These are phyloP conservation scores for Arachnomyces sp. DNA, from an alignment of 2,329 filamentous ascomycete genomes.

Conservation along the genomic window DNA sequence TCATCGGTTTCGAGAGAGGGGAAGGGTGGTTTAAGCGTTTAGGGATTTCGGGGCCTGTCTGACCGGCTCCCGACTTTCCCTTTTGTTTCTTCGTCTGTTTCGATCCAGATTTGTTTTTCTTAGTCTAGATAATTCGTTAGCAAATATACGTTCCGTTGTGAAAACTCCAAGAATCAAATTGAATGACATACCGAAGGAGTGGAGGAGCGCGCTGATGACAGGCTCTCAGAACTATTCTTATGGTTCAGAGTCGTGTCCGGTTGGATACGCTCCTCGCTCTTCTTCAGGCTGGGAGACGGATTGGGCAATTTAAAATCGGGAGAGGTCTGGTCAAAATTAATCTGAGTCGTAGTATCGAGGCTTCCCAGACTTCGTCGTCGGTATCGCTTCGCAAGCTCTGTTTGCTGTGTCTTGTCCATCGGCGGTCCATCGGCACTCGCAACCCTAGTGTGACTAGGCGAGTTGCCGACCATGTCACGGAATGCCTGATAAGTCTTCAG, in stretches of 20 bases:
- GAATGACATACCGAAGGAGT: constrained; percentile 55
- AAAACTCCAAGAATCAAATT: too few species aligned
- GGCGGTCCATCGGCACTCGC: constrained; percentile 65
- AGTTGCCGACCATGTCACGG: constrained; percentile 28
- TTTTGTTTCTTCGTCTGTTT: constrained; percentile 2
- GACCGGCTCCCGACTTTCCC: constrained; percentile 31
- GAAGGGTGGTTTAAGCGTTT: constrained; percentile 63
- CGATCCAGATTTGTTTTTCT: constrained; percentile 1
- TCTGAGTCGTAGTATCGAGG: constrained; percentile 41
- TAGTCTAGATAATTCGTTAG: background rate
- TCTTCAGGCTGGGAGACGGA: too few species aligned
- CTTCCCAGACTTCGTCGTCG: constrained; percentile 76
- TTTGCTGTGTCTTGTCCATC: constrained; percentile 42
- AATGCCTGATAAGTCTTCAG: constrained; percentile 22
- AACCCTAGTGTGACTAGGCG: constrained; percentile 48
- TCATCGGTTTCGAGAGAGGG: constrained; percentile 64
- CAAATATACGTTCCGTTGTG: background rate
- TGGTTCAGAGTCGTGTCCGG: constrained; percentile 35
- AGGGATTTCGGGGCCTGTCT: constrained; percentile 50
- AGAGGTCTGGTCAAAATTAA: constrained; percentile 16
- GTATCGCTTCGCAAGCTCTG: constrained; percentile 68
- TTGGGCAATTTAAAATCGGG: too few species aligned
- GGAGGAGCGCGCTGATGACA: constrained; percentile 45
- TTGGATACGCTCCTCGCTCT: constrained; percentile 19
- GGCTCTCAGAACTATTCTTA: constrained; percentile 59